phyloP scores from a whole-genome alignment of 192 early-diverging fungal genomes.

The Backusella westeae region DNA sequence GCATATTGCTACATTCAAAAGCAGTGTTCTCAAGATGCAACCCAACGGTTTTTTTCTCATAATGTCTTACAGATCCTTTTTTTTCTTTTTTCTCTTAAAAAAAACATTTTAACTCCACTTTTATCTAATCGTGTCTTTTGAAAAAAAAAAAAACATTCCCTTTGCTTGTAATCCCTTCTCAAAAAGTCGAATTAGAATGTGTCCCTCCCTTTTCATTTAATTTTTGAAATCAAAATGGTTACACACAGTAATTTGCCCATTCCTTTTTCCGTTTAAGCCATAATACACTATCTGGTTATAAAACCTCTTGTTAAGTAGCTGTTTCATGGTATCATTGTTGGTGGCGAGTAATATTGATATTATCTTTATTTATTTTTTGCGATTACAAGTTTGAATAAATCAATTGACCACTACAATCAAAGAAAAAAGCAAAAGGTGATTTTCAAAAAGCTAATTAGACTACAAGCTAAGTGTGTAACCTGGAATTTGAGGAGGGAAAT shows the following conservation, averaged over 20 bases:
- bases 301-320: neutral
- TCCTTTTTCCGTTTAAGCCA: neutral
- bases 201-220: neutral
- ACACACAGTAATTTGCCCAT: neutral
- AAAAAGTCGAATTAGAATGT: conserved; percentile 2
- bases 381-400: too few species aligned
- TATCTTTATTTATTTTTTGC: neutral
- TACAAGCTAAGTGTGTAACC: too few species aligned
- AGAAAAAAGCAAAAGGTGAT: too few species aligned
- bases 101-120: neutral
- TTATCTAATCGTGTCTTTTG: neutral
- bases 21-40: neutral
- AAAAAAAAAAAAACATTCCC: neutral
- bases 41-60: neutral
- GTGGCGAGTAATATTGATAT: neutral
- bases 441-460: too few species aligned
- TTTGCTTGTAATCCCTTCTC: neutral
- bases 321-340: neutral
- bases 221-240: neutral
- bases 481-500: too few species aligned
- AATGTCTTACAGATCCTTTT: neutral
- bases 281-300: neutral
- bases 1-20: neutral
- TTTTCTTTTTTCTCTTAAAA: neutral
- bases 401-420: too few species aligned